A percentile compares a stretch with the other conserved stretches of the same genome.
phyloP scores from a whole-genome alignment of 1,284 basidiomycete genomes.

The Athelia psychrophila region DNA sequence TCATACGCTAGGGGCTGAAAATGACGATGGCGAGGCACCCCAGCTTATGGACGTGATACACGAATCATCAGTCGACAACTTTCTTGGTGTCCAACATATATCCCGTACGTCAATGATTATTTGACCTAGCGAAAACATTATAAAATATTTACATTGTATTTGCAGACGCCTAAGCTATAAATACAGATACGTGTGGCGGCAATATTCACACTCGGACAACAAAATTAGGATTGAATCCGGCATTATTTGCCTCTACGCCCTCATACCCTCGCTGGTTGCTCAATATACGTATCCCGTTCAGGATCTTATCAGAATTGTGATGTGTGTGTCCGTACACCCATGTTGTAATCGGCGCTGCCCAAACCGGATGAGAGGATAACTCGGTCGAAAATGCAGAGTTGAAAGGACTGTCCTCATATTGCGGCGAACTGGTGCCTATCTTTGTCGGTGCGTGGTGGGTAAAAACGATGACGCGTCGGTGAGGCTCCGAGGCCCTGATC shows the following conservation, averaged over 20 bases:
- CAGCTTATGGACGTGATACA: slow-evolving; percentile 32
- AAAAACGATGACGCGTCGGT: slow-evolving; percentile 30
- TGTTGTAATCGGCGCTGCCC: slow-evolving; percentile 22
- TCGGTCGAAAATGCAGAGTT: slow-evolving; percentile 34
- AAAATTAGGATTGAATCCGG: neutral
- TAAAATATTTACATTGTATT: too few species aligned
- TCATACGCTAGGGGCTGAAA: slow-evolving; percentile 26
- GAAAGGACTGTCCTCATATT: slow-evolving; percentile 19
- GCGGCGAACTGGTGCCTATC: slow-evolving; percentile 29
- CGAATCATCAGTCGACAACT: slow-evolving; percentile 1
- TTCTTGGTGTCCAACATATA: too few species aligned
- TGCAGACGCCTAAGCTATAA: neutral
- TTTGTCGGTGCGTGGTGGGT: slow-evolving; percentile 38
- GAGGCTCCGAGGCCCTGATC: slow-evolving; percentile 25
- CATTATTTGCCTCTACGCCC: neutral
- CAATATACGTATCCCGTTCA: slow-evolving; percentile 28
- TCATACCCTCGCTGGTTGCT: slow-evolving; percentile 33
- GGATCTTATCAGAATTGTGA: slow-evolving; percentile 34
- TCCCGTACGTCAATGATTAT: too few species aligned
- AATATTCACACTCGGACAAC: neutral
- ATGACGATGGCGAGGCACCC: neutral
- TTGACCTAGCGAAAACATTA: too few species aligned
- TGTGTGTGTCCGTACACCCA: slow-evolving; percentile 43
- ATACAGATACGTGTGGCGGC: slow-evolving; percentile 22
- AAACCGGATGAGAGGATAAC: slow-evolving; percentile 22